Evolutionary conservation across 768 basidiomycete species (phyloP), one percentile per base, ranked within the genome.

Genomic region (Dendrothele bispora): DNA sequence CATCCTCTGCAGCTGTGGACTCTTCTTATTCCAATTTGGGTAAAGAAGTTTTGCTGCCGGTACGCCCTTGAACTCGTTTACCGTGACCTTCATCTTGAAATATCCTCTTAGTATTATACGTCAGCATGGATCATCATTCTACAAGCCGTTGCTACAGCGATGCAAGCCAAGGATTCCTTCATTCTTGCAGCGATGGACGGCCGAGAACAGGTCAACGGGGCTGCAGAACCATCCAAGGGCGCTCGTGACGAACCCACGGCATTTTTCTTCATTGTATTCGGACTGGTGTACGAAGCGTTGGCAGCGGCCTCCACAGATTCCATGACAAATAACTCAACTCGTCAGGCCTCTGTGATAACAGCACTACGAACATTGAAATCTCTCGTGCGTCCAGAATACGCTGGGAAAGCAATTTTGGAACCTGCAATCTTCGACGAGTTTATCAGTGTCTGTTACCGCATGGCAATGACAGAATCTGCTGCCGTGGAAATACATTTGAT

Each of bases 281-380:
- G 95, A 10, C 79, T 98, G n/a, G 84, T 95, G 1, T 99, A 88
- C 55, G 95, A 98, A 61, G 84, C 90, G 0, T 70, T 98, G 6
- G 80, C 81, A 0, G 74, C 79, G 0, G 78, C 87, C 3, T 80
- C 86, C 2, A 67, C 83, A 0, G 81, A 90, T 46, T 71, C 81
- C 0, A 75, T 78, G 4, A 64, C 72, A 2, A 54, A 66, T 0
- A 62, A 70, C 5, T 60, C 72, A 10, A 55, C 69, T 8, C 77
- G 77, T 5, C 70, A 74, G 39, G 66, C 70, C 1, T 69, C 80
- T 6, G 70, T 83, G 8, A 63, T 81, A 2, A 81, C 90, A 6
- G 78, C 83, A 3, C 75, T 97, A 10, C 81, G 84, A 59, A 84
- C 91, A 0, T 72, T 98, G 20, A 86, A 86, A 56, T 85, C 74